Percentiles rank a stretch among this genome's conserved stretches.
These are phyloP conservation scores for Knoxdaviesia capensis DNA, from an alignment of 2,329 filamentous ascomycete species.

Conservation along the genomic window DNA sequence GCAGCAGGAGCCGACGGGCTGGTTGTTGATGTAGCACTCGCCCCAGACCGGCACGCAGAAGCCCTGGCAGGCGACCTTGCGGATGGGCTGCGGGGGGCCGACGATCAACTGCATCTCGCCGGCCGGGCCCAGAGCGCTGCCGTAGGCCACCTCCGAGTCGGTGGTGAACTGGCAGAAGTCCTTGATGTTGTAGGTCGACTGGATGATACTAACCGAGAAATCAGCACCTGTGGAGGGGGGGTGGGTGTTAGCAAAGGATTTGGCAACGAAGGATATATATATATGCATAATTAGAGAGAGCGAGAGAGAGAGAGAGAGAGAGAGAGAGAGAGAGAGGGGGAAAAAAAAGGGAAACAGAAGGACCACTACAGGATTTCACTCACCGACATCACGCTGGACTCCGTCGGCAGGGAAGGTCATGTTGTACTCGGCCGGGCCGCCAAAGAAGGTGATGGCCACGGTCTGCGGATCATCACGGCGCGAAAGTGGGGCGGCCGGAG, in stretches of 20 bases:
- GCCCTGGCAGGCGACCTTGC: conserved; percentile 20
- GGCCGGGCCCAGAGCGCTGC: conserved; percentile 9
- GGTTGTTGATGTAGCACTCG: conserved; percentile 16
- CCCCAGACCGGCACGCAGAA: conserved; percentile 20
- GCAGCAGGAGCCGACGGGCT: conserved; percentile 19
- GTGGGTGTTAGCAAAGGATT: not conserved
- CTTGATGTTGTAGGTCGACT: conserved; percentile 20
- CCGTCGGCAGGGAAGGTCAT: conserved; percentile 22
- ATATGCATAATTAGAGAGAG: not conserved
- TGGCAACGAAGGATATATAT: not conserved
- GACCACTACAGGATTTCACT: conserved; percentile 1
- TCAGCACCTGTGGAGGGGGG: conserved; percentile 13
- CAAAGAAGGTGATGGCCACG: conserved; percentile 23
- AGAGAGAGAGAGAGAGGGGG: not conserved
- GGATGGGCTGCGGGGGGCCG: conserved; percentile 22
- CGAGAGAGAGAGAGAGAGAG: not conserved
- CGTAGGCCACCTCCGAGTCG: conserved; percentile 7
- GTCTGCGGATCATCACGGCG: conserved; percentile 12
- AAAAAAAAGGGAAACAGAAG: not conserved
- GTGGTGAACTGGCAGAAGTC: conserved; percentile 25
- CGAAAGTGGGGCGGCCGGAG: conserved; percentile 1
- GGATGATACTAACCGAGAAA: conserved; percentile 18
- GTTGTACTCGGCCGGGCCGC: conserved; percentile 18
- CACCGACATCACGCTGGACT: conserved; percentile 16
- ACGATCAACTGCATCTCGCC: conserved; percentile 20